These are phyloP conservation scores for Paramyrothecium sp. DNA, from an alignment of 2,329 filamentous ascomycete genomes.

Conservation along the genomic window DNA sequence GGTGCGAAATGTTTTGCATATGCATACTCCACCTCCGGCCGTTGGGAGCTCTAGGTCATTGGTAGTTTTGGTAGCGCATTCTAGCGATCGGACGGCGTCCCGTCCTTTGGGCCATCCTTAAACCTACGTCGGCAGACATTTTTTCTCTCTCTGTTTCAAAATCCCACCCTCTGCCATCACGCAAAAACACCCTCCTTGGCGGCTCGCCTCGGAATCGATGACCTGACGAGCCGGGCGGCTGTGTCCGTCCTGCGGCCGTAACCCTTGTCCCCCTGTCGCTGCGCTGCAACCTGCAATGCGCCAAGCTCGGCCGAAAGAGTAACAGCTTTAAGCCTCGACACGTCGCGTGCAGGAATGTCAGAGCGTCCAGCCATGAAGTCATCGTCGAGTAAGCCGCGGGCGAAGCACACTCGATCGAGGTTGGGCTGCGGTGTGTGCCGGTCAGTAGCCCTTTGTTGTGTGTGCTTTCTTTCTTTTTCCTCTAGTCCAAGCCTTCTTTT, in stretches of 20 bases:
- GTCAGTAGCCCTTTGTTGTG: neutral
- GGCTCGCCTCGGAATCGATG: too few species aligned
- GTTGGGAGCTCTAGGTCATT: neutral
- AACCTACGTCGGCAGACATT: neutral
- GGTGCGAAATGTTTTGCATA: neutral
- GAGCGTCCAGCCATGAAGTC: neutral
- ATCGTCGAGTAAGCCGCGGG: neutral
- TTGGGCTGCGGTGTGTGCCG: conserved; percentile 1
- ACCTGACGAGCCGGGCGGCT: neutral
- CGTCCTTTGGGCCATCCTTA: neutral
- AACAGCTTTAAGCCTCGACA: too few species aligned
- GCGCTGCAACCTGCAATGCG: too few species aligned
- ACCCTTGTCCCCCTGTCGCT: neutral
- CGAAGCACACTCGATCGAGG: neutral
- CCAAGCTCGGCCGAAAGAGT: too few species aligned
- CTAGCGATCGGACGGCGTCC: neutral
- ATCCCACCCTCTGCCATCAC: too few species aligned
- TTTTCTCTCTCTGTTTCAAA: too few species aligned
- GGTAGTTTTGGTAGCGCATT: neutral
- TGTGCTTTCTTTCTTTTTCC: too few species aligned
- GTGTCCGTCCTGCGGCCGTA: neutral
- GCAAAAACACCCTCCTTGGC: too few species aligned
- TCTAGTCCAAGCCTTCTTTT: neutral
- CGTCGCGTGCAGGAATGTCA: too few species aligned
- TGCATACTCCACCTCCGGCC: neutral